These are phyloP conservation scores for Bipolaris victoriae DNA, from an alignment of 2,329 filamentous ascomycete genomes.

Conservation along the genomic window DNA sequence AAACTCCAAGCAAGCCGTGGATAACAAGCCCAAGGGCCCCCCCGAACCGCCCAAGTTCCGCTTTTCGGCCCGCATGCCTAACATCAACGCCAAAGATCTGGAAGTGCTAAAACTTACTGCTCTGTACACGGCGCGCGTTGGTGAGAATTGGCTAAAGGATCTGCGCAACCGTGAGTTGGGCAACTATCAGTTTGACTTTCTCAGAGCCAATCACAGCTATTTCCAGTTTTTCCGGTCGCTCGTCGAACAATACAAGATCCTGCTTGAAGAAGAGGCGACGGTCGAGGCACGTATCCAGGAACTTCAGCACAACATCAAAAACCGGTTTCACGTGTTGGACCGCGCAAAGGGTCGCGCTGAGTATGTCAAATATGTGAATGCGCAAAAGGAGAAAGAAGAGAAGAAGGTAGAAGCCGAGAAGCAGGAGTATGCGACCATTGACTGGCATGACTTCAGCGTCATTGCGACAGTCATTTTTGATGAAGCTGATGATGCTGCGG, in stretches of 20 bases:
- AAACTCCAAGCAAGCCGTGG: slow-evolving; percentile 38
- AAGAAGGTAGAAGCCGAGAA: slow-evolving; percentile 85
- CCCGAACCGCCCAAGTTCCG: slow-evolving; percentile 84
- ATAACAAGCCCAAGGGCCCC: slow-evolving; percentile 78
- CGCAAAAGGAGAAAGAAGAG: slow-evolving; percentile 86
- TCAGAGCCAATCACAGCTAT: slow-evolving; percentile 92
- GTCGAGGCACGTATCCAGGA: slow-evolving; percentile 75
- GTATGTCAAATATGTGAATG: slow-evolving; percentile 82
- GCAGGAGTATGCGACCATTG: slow-evolving; percentile 79
- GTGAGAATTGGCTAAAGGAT: slow-evolving; percentile 87
- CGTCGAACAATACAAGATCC: slow-evolving; percentile 88
- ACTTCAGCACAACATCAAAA: slow-evolving; percentile 74
- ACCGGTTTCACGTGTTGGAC: slow-evolving; percentile 80
- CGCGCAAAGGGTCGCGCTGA: slow-evolving; percentile 85
- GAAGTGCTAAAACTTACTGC: slow-evolving; percentile 77
- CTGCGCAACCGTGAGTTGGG: slow-evolving; percentile 85
- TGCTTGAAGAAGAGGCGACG: slow-evolving; percentile 74
- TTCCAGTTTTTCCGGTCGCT: slow-evolving; percentile 94
- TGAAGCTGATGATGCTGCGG: slow-evolving; percentile 82
- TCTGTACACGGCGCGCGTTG: slow-evolving; percentile 90
- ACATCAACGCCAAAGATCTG: slow-evolving; percentile 93
- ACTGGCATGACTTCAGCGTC: slow-evolving; percentile 97
- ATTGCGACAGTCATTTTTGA: slow-evolving; percentile 94
- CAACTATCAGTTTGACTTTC: slow-evolving; percentile 95
- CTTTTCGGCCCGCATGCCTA: slow-evolving; percentile 96